Evolutionary conservation across 352 stramenopile species (phyloP), one percentile per base, ranked within the genome.

Genomic region (Pythium chondricola): DNA sequence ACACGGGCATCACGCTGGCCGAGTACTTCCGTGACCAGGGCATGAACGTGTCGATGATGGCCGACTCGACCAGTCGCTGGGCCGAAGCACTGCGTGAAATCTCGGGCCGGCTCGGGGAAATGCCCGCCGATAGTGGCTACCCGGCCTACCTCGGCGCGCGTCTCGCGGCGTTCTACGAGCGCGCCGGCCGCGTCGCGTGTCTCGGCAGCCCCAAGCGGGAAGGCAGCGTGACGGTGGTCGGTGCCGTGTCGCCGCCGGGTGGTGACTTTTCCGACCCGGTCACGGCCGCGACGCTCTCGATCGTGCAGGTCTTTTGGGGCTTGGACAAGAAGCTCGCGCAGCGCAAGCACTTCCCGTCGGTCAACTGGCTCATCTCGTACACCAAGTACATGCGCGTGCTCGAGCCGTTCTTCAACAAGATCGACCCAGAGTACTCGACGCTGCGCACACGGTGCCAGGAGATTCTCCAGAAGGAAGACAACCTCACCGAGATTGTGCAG

Each of bases 41-140:
- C 30, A 98, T 99, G 93, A 98, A 99, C 67, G 96, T 99, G 61
- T 98, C 95, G 33, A 99, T 99, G 96, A 99, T 99, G 97, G 97
- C 96, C 41, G 97, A 99, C 79, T 99, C 95, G 26, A 99, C 97
- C 20, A 98, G 92, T 69, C 96, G 97, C 70, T 99, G 97, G 97
- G 97, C 97, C 49, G 97, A 99, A 63, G 97, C 97, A 31, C 76
- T 99, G 74, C 95, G 97, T 90, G 97, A 99, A 85, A 99, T 99
- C 57, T 99, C 96, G 24, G 97, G 97, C 67, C 96, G 97, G 79
- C 74, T 99, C 11, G 97, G 97, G 67, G 97, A 99, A 76, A 99
- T 99, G 97, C 97, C 97, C 63, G 97, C 97, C 45, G 97, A 99
- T 83, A 98, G 71, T 49, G 83, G 82, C 1, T 93, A 94, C 71